Evolutionary conservation across 2,329 filamentous ascomycete species (phyloP), one percentile per base, ranked within the genome.

Genomic region (Penicillium italicum): DNA sequence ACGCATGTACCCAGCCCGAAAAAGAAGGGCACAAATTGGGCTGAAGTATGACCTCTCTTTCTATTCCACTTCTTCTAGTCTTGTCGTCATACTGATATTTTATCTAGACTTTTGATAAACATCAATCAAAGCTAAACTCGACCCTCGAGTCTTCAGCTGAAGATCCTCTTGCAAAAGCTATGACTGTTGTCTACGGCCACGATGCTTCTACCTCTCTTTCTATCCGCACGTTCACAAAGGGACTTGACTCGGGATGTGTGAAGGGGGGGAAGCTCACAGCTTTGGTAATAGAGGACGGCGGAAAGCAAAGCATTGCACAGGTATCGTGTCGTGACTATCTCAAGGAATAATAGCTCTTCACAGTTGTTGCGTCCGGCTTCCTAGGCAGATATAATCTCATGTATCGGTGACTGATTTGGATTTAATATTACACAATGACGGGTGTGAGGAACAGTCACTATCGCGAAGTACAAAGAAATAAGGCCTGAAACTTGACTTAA

Each of bases 131-230:
- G 1, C 38, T 74, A 54, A 61, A 61, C 31, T 63, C 63, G 12
- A 60, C 51, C n/a, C 53, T 64, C 9, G 57, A 63, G 33, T 33
- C 57, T 8, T 59, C 58, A 34, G 59, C 55, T 8, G 58, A 53
- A 12, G 57, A 63, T 31, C 58, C 64, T 5, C 54, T 59, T 14
- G 61, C 69, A 24, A 51, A 69, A 24, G 78, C 82, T 10, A 83
- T 79, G 38, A 90, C 89, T 0, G 87, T 96, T 38, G 81, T 96
- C 55, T 97, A 96, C 72, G 92, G 92, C 5, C 93, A 97, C 70
- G 90, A 97, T 70, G 84, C 90, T 22, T 86, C 86, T 66, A 76
- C 76, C 3, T 91, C 91, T 0, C 80, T 95, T 26, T 81, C 82
- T 66, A 73, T 88, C 18, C 73, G 83, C 47, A 79, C 82, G 46